phyloP scores from a whole-genome alignment of 176 grass and related monocot genomes.

The Avena sativa region DNA sequence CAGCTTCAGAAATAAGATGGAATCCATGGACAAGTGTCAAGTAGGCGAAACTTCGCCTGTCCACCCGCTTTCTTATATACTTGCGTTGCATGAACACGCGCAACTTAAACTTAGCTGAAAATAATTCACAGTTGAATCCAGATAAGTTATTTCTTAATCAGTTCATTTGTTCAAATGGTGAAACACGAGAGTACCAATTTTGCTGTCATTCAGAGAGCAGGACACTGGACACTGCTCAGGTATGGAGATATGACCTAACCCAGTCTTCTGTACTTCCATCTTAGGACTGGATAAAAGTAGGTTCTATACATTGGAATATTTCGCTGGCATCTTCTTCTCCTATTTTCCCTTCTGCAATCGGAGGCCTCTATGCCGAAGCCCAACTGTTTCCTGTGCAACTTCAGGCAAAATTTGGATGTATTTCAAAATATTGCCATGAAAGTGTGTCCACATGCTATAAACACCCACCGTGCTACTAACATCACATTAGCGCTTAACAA shows the following conservation, averaged over 20 bases:
- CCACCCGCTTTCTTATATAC: neutral
- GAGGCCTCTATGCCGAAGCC: neutral
- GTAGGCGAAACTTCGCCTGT: neutral
- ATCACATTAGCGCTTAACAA: neutral
- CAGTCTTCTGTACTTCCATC: neutral
- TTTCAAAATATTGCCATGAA: neutral
- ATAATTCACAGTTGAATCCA: neutral
- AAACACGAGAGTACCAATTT: neutral
- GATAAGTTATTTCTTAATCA: neutral
- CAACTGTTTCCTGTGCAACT: neutral
- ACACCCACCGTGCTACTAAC: neutral
- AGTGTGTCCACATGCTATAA: neutral
- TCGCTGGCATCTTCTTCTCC: neutral
- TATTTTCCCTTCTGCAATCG: neutral
- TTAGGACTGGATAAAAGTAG: neutral
- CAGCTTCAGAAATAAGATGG: neutral
- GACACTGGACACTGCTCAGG: neutral
- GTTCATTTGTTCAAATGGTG: neutral
- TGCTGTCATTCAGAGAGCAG: neutral
- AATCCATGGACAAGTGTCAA: slow-evolving; percentile 24
- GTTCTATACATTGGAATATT: neutral
- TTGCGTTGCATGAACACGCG: neutral
- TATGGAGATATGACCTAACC: neutral
- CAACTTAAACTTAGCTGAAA: neutral
- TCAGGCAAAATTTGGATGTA: no score